Base-by-base conservation (phyloP, 257 asterid genomes). In the Lycium barbarum region DNA sequence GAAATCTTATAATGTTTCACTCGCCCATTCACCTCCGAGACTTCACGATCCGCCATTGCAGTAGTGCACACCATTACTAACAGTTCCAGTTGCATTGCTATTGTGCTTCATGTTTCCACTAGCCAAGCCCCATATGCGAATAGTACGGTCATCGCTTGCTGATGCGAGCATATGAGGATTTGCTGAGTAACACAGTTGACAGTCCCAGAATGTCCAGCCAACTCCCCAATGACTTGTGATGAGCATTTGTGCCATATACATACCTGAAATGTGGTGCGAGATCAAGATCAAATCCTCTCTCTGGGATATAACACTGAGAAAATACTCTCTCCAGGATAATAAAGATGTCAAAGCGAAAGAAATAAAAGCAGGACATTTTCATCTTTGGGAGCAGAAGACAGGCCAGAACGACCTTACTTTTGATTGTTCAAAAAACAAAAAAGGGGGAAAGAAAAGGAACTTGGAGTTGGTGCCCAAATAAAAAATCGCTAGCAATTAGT, bases 121-220 rank as follows among this genome's bases (percentile, higher is more conserved):
- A 65, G 89, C 62, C 85, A 94, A 81, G 67, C 98, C 99, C 99
- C 99, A 95, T 85, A 95, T 87, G 70, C 95, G 97, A 83, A 95
- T 94, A 2, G 97, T 94, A 14, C 91, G 93, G 85, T 95, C 99
- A 59, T 95, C 98, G 82, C 99, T 92, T 53, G 97, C 99, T 38
- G 98, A 94, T 35, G 97, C 98, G 81, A 95, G 89, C 95, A 95
- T 95, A 80, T 92, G 94, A 70, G 97, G 98, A 85, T 95, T 94
- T 5, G 79, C 82, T 0, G 99, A 97, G 80, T 94, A 40, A 95
- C 99, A 45, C 97, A 94, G 91, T 94, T 95, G 13, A 95, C 97
- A 0, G 95, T 89, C 45, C 97, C 97, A 18, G 97, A 79, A 84
- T 95, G 98, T 73, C 99, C 99, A 1, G 88, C 86, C 81, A 95